A percentile compares a stretch with the other conserved stretches of the same genome.
Conservation (phyloP, 345 rosid species). For the Garcia nutans region DNA sequence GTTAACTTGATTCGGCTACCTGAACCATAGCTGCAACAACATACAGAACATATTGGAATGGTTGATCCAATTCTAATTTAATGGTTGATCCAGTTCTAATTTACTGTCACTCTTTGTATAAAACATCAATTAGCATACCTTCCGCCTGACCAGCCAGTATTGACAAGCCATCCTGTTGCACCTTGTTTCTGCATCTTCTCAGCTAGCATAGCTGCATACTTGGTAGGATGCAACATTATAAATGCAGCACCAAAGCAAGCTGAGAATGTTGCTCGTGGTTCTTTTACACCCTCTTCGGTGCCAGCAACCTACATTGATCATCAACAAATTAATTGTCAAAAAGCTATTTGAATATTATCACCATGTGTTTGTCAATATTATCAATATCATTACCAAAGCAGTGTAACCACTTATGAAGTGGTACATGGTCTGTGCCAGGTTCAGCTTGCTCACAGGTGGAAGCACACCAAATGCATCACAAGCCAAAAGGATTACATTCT, state of each 20-base stretch:
- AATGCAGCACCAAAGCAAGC: slow-evolving; percentile 99
- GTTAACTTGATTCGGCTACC: slow-evolving; percentile 83
- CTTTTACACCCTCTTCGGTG: slow-evolving; percentile 90
- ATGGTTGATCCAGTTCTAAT: background rate
- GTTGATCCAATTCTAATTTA: background rate
- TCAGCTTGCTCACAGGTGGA: slow-evolving; percentile 97
- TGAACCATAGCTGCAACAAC: slow-evolving; percentile 59
- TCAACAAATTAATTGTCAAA: slow-evolving; percentile 8
- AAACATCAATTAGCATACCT: slow-evolving; percentile 45
- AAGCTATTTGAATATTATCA: background rate
- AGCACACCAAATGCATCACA: slow-evolving; percentile 98
- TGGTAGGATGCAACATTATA: slow-evolving; percentile 97
- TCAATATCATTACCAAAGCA: slow-evolving; percentile 56
- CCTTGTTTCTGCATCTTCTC: slow-evolving; percentile 96
- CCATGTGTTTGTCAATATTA: background rate
- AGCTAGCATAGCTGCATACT: slow-evolving; percentile 92
- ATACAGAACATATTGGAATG: background rate
- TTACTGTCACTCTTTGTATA: background rate
- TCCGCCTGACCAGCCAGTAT: slow-evolving; percentile 99
- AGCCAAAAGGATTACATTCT: slow-evolving; percentile 87
- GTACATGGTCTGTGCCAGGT: slow-evolving; percentile 90
- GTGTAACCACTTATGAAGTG: slow-evolving; percentile 99
- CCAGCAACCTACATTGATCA: slow-evolving; percentile 74
- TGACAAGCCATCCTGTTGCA: slow-evolving; percentile 96
- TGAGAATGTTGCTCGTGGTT: slow-evolving; percentile 88